Conservation (phyloP, 2,329 filamentous ascomycete species). For the Phialemoniopsis sp. region DNA sequence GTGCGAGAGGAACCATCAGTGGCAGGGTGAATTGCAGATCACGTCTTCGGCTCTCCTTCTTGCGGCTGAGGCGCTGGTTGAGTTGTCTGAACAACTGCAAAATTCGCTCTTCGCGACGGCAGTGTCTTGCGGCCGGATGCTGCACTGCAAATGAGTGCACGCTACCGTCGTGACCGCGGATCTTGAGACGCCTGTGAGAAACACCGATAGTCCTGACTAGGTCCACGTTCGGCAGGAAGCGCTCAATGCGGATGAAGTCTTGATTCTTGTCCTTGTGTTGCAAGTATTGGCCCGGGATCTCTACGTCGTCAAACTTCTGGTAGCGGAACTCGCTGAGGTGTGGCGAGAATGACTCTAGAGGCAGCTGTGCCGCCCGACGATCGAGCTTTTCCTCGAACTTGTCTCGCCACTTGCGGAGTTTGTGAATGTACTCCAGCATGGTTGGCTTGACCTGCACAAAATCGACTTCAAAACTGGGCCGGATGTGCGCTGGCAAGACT, state of each 20-base stretch:
- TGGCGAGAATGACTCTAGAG: slow-evolving; percentile 81
- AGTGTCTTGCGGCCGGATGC: slow-evolving; percentile 88
- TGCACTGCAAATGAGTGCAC: slow-evolving; percentile 96
- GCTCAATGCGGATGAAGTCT: slow-evolving; percentile 95
- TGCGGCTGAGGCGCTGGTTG: slow-evolving; percentile 85
- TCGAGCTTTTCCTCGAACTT: slow-evolving; percentile 98
- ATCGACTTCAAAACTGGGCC: slow-evolving; percentile 95
- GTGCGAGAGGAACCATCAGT: slow-evolving; percentile 90
- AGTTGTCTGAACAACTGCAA: slow-evolving; percentile 96
- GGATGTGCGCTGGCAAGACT: slow-evolving; percentile 89
- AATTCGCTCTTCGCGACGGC: slow-evolving; percentile 89
- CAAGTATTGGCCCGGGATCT: slow-evolving; percentile 94
- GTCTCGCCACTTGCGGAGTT: slow-evolving; percentile 90
- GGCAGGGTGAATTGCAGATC: slow-evolving; percentile 96
- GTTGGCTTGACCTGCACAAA: slow-evolving; percentile 94
- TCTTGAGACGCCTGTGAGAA: slow-evolving; percentile 89
- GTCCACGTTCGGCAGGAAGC: slow-evolving; percentile 93
- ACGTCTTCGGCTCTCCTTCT: slow-evolving; percentile 90
- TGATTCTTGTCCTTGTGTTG: slow-evolving; percentile 99
- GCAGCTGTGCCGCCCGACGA: slow-evolving; percentile 66
- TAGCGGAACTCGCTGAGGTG: slow-evolving; percentile 96
- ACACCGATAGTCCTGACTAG: slow-evolving; percentile 86
- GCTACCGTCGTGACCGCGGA: slow-evolving; percentile 95
- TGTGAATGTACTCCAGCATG: slow-evolving; percentile 98
- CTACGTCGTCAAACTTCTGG: slow-evolving; percentile 97